These are phyloP conservation scores for Leptodermis oblonga DNA, from an alignment of 257 asterid species.

Conservation along the genomic window DNA sequence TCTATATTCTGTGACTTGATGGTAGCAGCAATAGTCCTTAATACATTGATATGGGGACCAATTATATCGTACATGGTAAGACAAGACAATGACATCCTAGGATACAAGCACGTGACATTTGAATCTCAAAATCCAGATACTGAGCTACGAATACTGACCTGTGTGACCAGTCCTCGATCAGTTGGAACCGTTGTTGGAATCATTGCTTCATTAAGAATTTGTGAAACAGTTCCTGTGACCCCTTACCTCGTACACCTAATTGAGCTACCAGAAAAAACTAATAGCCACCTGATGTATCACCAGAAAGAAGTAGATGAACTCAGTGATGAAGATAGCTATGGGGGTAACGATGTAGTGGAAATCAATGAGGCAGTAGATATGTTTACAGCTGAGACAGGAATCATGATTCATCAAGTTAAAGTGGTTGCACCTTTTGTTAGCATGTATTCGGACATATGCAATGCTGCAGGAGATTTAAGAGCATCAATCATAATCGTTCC, in stretches of 20 bases:
- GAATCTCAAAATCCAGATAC: conserved; percentile 68
- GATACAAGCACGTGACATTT: conserved; percentile 59
- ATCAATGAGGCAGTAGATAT: conserved; percentile 90
- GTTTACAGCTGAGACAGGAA: conserved; percentile 64
- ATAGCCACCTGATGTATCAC: conserved; percentile 58
- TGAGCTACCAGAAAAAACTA: conserved; percentile 80
- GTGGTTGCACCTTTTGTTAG: conserved; percentile 62
- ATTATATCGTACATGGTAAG: conserved; percentile 70
- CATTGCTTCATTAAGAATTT: conserved; percentile 66
- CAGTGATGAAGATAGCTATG: conserved; percentile 87
- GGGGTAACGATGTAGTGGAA: conserved; percentile 93
- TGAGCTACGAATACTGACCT: conserved; percentile 69
- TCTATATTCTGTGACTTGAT: conserved; percentile 60
- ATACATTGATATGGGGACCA: conserved; percentile 88
- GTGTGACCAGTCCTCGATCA: conserved; percentile 90
- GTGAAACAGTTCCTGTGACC: conserved; percentile 50
- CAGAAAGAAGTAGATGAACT: conserved; percentile 83
- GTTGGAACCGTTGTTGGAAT: conserved; percentile 79
- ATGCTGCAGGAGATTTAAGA: conserved; percentile 60
- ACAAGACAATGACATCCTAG: conserved; percentile 65
- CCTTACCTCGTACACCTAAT: conserved; percentile 88
- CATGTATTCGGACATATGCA: conserved; percentile 69
- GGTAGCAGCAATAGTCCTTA: conserved; percentile 67
- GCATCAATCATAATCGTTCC: conserved; percentile 76
- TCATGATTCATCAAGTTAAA: conserved; percentile 63